phyloP scores from a whole-genome alignment of 169 alveolate species.

The Eimeria praecox region DNA sequence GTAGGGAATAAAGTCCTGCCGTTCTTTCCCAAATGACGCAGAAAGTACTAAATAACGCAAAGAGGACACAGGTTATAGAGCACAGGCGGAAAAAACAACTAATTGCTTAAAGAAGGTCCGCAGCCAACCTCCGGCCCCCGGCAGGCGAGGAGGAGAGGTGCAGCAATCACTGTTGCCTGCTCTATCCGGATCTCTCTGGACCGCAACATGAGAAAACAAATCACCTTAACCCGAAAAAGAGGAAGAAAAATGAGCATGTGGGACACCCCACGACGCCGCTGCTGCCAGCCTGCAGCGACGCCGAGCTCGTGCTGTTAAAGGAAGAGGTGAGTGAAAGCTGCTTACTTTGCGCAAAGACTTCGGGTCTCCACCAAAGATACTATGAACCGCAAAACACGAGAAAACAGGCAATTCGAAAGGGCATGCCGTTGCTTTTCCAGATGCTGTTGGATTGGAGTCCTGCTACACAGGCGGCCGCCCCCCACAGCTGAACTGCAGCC shows the following conservation, averaged over 20 bases:
- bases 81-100: not conserved
- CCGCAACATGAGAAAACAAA: not conserved
- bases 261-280: conserved; percentile 26
- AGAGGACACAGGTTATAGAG: not conserved
- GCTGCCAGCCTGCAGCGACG: not conserved
- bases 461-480: conserved; percentile 34
- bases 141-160: not conserved
- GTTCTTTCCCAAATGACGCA: not conserved
- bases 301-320: not conserved
- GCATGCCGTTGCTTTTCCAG: not conserved
- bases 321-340: not conserved
- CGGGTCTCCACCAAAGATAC: not conserved
- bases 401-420: not conserved
- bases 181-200: not conserved
- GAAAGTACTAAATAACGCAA: not conserved
- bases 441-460: not conserved
- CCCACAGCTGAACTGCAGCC: conserved; percentile 62
- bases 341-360: conserved; percentile 39
- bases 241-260: not conserved
- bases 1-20: not conserved
- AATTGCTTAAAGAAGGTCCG: not conserved
- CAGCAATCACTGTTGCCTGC: not conserved
- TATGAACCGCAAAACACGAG: conserved; percentile 10
- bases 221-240: not conserved
- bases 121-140: not conserved